Evolutionary conservation across 192 early-diverging fungal genomes (phyloP), one percentile per base, ranked within the genome.

Genomic region (Gigaspora rosea): DNA sequence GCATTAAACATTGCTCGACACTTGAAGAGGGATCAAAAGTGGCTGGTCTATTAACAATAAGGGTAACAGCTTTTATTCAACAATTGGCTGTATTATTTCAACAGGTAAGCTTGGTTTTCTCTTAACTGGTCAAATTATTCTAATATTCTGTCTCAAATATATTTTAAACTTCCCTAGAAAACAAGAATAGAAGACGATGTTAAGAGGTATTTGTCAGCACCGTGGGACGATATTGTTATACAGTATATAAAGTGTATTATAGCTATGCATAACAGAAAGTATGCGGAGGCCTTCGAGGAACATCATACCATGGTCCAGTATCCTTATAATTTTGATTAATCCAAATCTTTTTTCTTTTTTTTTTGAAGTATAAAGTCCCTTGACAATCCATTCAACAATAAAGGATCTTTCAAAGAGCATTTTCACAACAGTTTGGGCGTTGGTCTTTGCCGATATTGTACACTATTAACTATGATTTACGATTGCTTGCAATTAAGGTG

Each of bases 371-470:
- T 48, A 27, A 36, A 46, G 66, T 10, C 59, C 51, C 35, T 51
- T 67, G 69, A 52, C 33, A 54, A 27, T 7, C 9, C 49, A 36
- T 62, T 16, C 57, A 54, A 52, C 12, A 52, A 22, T 57, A 36
- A 73, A 91, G 90, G 32, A 67, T 67, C 9, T 91, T 92, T 64
- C 80, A 87, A 16, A 77, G 84, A 36, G 78, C 81, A 35, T 86
- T 89, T 77, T 59, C 76, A 10, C 82, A 32, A 16, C 79, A 56
- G 0, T 15, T 56, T 11, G 52, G 5, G 6, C 83, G 88, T 22
- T 92, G 90, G 90, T 80, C 82, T 47, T 80, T 94, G 48, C 90
- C 88, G 8, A 80, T 88, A 15, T 78, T 94, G 2, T 92, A 90
- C 67, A 79, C 83, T 12, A 66, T 94, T 22, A 88, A 88, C 58